Evolutionary conservation across 1,284 basidiomycete species (phyloP), one percentile per base, ranked within the genome.

Genomic region (Ceratobasidium sp.): DNA sequence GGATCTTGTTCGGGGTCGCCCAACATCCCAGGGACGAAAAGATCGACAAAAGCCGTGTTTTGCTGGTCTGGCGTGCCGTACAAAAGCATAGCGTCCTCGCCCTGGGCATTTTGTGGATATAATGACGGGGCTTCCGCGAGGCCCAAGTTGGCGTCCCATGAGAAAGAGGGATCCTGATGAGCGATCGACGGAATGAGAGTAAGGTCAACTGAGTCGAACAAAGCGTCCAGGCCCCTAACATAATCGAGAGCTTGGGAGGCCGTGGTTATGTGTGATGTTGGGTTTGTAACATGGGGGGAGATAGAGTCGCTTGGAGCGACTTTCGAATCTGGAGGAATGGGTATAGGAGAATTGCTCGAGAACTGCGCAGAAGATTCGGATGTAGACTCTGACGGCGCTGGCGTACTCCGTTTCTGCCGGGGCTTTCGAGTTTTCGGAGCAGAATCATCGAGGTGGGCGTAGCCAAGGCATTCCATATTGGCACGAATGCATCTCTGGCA

Each of bases 381-480:
- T 39, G 6, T 5, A 14, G 14, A 14, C 5, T 23, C 23, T 26
- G 26, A 50, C 2, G 32, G 3, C 8, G 34, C 36, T 3, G 18
- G 64, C 16, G 34, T 14, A 16, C 34, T 28, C 3, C n/a, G 3
- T 39, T 6, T 3, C 5, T 26, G 6, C 28, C 28, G 16, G 48
- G 6, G 8, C 18, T 50, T 5, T 2, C 3, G 21, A 5, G 50
- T 3, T 48, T 32, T 48, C 4, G 41, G 43, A 26, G 18, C 60
- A 26, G 60, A 45, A 45, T 36, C 30, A 9, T 48, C 43, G 4
- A 62, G 45, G 12, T 43, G 43, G 16, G 45, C 10, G 18, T 62
- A 62, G 21, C 60, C 60, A 9, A 45, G 18, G 45, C 60, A 62
- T n/a, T 62, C 26, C 26, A 62, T 62, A 12, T 45, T 45, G 16